Evolutionary conservation across 139 green algal species (phyloP), one percentile per base, ranked within the genome.

Genomic region (Micractinium sp.): DNA sequence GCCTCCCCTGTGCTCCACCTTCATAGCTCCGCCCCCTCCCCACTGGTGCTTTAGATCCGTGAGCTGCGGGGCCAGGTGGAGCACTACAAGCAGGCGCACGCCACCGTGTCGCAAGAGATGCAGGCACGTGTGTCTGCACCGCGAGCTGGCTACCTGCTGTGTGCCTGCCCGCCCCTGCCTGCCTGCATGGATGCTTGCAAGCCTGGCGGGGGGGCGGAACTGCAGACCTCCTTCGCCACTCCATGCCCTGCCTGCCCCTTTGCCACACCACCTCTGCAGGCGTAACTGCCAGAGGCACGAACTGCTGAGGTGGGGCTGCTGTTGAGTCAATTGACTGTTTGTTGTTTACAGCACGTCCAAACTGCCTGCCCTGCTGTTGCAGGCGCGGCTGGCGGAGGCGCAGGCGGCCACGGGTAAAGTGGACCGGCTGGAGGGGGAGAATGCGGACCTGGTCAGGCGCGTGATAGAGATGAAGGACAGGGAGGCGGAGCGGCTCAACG

Each of bases 401-500:
- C 93, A 96, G 73, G 79, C 76, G 16, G 93, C 94, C 53, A 88
- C 92, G 76, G 60, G 9, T 5, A 83, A 91, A 35, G 87, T 87
- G 0, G 89, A 89, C 31, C 16, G 85, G 41, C 83, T 94, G 63
- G 86, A 91, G 41, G 78, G 33, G 12, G 94, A 96, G 53, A 94
- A 92, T 31, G 77, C 36, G 0, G 90, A 93, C 23, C 89, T 95
- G 77, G 80, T 92, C 33, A 81, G 88, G 47, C 89, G 94, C 1
- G 86, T 97, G 60, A 71, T 96, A 63, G 89, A 95, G 78, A 53
- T 96, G 16, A 96, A 97, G 90, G 88, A 94, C 41, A 75, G 80
- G 0, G 94, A 97, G 89, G 80, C 90, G 5, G 88, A 94, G 23
- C 90, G 92, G 71, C 94, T 97, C 90, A 95, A 96, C 82, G 91